Evolutionary conservation across 1,139 yeast species (phyloP).

Genomic region (Blastobotrys illinoisensis): DNA sequence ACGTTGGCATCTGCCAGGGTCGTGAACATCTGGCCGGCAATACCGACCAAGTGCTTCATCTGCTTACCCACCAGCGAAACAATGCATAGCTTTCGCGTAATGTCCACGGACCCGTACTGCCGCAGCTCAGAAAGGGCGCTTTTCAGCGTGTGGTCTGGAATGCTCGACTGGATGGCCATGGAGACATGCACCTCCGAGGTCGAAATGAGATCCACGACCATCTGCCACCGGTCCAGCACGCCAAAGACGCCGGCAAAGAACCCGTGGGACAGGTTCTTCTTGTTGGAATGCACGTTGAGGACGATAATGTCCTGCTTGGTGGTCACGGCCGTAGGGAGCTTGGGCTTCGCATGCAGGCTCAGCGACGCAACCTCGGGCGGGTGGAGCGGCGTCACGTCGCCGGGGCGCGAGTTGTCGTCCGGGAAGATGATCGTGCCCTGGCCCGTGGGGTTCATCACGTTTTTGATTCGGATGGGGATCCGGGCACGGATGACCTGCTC

Average conservation of each 20-base stretch:
- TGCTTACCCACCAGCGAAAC: slow-evolving; percentile 93
- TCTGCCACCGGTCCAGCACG: slow-evolving; percentile 72
- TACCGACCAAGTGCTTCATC: slow-evolving; percentile 94
- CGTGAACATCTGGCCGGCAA: slow-evolving; percentile 95
- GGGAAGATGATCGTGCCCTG: slow-evolving; percentile 92
- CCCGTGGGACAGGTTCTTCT: slow-evolving; percentile 89
- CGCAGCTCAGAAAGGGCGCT: slow-evolving; percentile 73
- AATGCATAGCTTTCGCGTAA: slow-evolving; percentile 82
- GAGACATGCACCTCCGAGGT: slow-evolving; percentile 98
- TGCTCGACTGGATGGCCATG: slow-evolving; percentile 83
- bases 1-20: slow-evolving; percentile 87
- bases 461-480: slow-evolving; percentile 93
- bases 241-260: slow-evolving; percentile 87
- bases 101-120: slow-evolving; percentile 81
- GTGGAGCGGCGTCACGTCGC: slow-evolving; percentile 89
- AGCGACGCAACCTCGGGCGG: slow-evolving; percentile 64
- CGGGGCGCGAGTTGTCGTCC: slow-evolving; percentile 79
- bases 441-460: slow-evolving; percentile 88
- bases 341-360: slow-evolving; percentile 33
- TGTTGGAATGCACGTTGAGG: slow-evolving; percentile 86
- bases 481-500: slow-evolving; percentile 95
- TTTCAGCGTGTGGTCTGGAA: slow-evolving; percentile 51
- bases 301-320: slow-evolving; percentile 91
- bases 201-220: slow-evolving; percentile 92
- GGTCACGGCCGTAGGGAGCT: slow-evolving; percentile 95